Conservation (phyloP, 2,329 filamentous ascomycete species). For the Colletotrichum zoysiae region DNA sequence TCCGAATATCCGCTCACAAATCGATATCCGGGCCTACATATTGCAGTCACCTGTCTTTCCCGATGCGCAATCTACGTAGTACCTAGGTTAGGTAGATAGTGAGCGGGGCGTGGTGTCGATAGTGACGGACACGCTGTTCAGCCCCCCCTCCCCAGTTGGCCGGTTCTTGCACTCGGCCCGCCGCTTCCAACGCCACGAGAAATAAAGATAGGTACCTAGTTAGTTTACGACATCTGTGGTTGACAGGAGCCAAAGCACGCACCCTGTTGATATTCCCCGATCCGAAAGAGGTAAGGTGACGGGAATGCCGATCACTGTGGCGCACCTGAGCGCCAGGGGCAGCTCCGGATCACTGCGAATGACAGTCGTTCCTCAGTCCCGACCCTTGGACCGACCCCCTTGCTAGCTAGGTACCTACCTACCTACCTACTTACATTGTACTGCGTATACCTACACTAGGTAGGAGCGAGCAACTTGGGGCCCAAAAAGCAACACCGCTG, state of each 20-base stretch:
- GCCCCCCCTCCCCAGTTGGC: not conserved
- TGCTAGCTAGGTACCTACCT: too few relatives aligned
- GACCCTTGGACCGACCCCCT: not conserved
- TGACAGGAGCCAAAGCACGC: slow-evolving; percentile 31
- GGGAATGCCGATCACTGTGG: slow-evolving; percentile 43
- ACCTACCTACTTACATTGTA: too few relatives aligned
- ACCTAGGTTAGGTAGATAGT: too few relatives aligned
- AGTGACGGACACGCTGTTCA: slow-evolving; percentile 11
- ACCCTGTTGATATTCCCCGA: slow-evolving; percentile 19
- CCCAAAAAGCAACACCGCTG: slow-evolving; percentile 3
- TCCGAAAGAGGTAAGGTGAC: slow-evolving; percentile 39
- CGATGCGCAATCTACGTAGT: not conserved
- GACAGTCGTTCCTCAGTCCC: not conserved
- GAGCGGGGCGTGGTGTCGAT: not conserved
- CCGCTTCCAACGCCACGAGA: slow-evolving; percentile 1
- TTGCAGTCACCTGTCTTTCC: not conserved
- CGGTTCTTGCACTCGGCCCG: slow-evolving; percentile 8
- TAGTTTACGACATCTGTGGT: slow-evolving; percentile 7
- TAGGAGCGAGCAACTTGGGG: slow-evolving; percentile 10
- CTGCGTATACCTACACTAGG: too few relatives aligned
- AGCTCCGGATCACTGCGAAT: slow-evolving; percentile 19
- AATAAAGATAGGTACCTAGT: slow-evolving; percentile 15
- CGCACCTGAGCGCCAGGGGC: slow-evolving; percentile 42
- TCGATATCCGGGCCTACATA: not conserved
- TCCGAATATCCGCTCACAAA: not conserved